These are phyloP conservation scores for Coriaria nepalensis DNA, from an alignment of 306 rosid species.

Conservation along the genomic window DNA sequence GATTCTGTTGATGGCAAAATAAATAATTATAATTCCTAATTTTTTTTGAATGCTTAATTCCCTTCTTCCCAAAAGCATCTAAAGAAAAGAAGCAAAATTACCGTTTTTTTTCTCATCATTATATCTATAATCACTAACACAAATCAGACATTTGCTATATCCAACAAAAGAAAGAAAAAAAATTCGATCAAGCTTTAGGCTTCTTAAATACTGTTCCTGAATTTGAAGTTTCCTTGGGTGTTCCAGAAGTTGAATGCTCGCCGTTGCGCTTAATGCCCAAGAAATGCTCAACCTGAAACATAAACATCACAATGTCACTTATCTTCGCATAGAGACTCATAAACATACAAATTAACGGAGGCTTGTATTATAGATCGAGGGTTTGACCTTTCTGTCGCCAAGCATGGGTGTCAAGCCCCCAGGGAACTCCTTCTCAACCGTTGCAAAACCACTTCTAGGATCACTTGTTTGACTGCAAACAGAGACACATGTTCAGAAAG, in stretches of 20 bases:
- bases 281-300: constrained; percentile 76
- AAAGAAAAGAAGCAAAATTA: no score
- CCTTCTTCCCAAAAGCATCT: no score
- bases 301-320: neutral
- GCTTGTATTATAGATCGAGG: neutral
- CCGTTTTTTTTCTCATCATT: no score
- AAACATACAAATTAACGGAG: neutral
- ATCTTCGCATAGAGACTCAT: neutral
- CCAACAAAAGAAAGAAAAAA: neutral
- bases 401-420: constrained; percentile 99
- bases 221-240: constrained; percentile 42
- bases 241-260: constrained; percentile 37
- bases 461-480: constrained; percentile 86
- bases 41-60: no score
- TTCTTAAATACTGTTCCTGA: constrained; percentile 44
- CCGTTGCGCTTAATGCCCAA: constrained; percentile 86
- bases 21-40: no score
- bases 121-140: no score
- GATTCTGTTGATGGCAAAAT: no score
- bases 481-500: constrained; percentile 4
- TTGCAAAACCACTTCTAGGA: constrained; percentile 92
- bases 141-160: no score
- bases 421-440: constrained; percentile 88
- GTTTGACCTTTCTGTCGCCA: constrained; percentile 80
- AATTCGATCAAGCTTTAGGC: constrained; percentile 38